phyloP scores from a whole-genome alignment of 352 stramenopile species.

The Phytopythium vexans region DNA sequence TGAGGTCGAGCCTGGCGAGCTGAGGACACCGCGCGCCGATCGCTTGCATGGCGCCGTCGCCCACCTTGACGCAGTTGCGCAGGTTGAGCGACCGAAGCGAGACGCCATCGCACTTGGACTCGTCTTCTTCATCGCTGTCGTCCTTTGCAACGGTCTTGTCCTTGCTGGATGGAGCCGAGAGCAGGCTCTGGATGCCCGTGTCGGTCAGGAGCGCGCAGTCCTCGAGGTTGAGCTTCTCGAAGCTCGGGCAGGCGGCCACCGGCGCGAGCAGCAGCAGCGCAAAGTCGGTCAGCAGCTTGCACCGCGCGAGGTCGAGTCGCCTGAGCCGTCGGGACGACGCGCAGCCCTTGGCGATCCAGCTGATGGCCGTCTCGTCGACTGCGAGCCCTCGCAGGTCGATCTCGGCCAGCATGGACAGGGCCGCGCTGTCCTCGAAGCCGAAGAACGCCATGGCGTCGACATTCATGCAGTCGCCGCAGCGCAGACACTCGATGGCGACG shows the following conservation, averaged over 20 bases:
- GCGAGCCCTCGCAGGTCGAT: conserved; percentile 42
- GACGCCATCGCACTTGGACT: background rate
- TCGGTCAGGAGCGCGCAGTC: conserved; percentile 46
- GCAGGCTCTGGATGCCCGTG: conserved; percentile 41
- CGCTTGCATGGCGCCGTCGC: conserved; percentile 33
- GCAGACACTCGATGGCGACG: conserved; percentile 19
- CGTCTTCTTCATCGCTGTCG: conserved; percentile 20
- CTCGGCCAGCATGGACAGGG: conserved; percentile 18
- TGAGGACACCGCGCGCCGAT: conserved; percentile 30
- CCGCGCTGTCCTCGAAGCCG: conserved; percentile 48
- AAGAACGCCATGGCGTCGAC: conserved; percentile 78
- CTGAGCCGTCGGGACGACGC: conserved; percentile 16
- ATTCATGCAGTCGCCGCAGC: conserved; percentile 48
- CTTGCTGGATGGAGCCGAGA: conserved; percentile 26
- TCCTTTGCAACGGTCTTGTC: background rate
- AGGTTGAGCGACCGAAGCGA: conserved; percentile 41
- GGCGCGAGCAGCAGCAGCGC: conserved; percentile 47
- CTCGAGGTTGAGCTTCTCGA: conserved; percentile 42
- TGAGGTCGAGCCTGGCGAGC: conserved; percentile 47
- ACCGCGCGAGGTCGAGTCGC: conserved; percentile 46
- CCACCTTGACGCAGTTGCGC: conserved; percentile 45
- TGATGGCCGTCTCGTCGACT: conserved; percentile 62
- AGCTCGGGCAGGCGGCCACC: conserved; percentile 18
- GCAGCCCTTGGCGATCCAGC: conserved; percentile 70
- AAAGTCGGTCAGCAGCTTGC: conserved; percentile 52